Evolutionary conservation across 805 yeast species (phyloP).

Genomic region (Ogataea trehalophila): DNA sequence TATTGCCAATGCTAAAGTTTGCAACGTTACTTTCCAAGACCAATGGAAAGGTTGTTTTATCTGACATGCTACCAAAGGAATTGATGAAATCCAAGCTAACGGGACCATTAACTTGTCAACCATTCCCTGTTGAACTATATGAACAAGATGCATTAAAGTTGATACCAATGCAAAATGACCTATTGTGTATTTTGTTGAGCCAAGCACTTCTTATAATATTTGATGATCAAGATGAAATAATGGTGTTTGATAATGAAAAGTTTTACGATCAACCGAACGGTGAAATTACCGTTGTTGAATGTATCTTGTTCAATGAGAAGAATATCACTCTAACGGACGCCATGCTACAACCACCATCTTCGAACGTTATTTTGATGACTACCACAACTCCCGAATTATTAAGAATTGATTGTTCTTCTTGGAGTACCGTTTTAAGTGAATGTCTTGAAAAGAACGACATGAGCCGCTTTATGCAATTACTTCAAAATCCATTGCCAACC

Average conservation of each 20-base stretch:
- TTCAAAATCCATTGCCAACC: slow-evolving; percentile 19
- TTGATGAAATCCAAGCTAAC: slow-evolving; percentile 19
- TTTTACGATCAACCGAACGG: background rate
- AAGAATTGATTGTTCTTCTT: slow-evolving; percentile 24
- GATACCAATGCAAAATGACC: slow-evolving; percentile 21
- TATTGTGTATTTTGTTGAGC: slow-evolving; percentile 19
- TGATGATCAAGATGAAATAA: slow-evolving; percentile 19
- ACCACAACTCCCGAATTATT: slow-evolving; percentile 19
- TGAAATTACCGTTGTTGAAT: slow-evolving; percentile 11
- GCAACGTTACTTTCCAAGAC: slow-evolving; percentile 17
- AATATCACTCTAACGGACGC: slow-evolving; percentile 9
- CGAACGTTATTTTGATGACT: slow-evolving; percentile 16
- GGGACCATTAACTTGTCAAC: slow-evolving; percentile 52
- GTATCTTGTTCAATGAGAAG: slow-evolving; percentile 4
- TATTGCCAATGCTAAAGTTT: slow-evolving; percentile 22
- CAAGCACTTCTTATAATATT: slow-evolving; percentile 18
- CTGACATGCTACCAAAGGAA: slow-evolving; percentile 12
- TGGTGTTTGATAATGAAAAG: slow-evolving; percentile 21
- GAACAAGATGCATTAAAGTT: slow-evolving; percentile 35
- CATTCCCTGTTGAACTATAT: slow-evolving; percentile 53
- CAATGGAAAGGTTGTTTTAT: slow-evolving; percentile 5
- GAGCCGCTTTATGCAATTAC: slow-evolving; percentile 10
- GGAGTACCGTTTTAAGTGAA: slow-evolving; percentile 19
- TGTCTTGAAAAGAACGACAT: slow-evolving; percentile 17
- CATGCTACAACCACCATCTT: slow-evolving; percentile 16